Percentiles rank a stretch among this genome's conserved stretches.
Conservation (phyloP, 2,329 filamentous ascomycete genomes). For the Pyricularia pennisetigena region DNA sequence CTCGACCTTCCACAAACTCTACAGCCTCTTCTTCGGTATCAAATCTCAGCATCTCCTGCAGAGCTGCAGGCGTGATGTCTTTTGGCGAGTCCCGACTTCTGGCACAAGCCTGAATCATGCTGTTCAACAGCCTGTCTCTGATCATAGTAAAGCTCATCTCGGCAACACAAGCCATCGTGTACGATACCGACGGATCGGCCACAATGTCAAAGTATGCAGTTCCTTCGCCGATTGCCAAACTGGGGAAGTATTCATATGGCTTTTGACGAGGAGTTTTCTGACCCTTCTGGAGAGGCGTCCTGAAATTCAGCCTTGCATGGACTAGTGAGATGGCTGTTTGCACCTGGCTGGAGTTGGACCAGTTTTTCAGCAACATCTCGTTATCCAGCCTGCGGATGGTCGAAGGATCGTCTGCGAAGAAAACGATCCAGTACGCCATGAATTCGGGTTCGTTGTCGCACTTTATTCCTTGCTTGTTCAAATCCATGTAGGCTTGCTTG, state of each 20-base stretch:
- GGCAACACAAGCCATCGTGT: slow-evolving; percentile 60
- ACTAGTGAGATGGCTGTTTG: slow-evolving; percentile 51
- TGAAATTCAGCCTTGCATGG: slow-evolving; percentile 34
- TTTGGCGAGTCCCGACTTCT: slow-evolving; percentile 47
- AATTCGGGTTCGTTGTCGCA: slow-evolving; percentile 59
- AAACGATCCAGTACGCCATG: slow-evolving; percentile 53
- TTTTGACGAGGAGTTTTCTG: neutral
- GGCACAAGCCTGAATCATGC: slow-evolving; percentile 43
- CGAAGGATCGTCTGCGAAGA: slow-evolving; percentile 45
- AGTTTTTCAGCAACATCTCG: slow-evolving; percentile 17
- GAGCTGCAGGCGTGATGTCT: slow-evolving; percentile 45
- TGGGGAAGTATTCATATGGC: slow-evolving; percentile 1
- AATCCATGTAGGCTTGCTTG: slow-evolving; percentile 57
- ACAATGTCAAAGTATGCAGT: slow-evolving; percentile 51
- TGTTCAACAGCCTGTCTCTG: slow-evolving; percentile 46
- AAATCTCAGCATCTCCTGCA: slow-evolving; percentile 53
- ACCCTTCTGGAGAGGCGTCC: neutral
- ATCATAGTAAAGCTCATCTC: slow-evolving; percentile 57
- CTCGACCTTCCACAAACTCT: slow-evolving; percentile 50
- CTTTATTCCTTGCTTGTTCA: slow-evolving; percentile 42
- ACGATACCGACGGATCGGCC: slow-evolving; percentile 45
- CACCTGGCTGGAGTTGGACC: slow-evolving; percentile 45
- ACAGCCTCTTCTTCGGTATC: slow-evolving; percentile 59
- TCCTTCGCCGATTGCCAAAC: slow-evolving; percentile 2
- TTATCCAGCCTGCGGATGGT: slow-evolving; percentile 1